Evolutionary conservation across 192 early-diverging fungal species (phyloP), one percentile per base, ranked within the genome.

Genomic region (Chytriomyces confervae): DNA sequence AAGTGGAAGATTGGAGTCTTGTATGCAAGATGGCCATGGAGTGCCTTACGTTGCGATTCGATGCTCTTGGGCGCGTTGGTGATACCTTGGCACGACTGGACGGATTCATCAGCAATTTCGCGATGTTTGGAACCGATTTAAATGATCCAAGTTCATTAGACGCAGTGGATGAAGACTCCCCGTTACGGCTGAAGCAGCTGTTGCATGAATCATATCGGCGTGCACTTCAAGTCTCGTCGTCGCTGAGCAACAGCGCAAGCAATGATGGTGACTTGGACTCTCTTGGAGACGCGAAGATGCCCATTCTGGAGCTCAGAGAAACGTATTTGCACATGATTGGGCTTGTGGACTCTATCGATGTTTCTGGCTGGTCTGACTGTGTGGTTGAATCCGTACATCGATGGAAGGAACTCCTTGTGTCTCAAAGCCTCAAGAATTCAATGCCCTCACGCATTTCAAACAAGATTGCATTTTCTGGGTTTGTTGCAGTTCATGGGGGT

Each of bases 11-110:
- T 43, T 78, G 76, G 82, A 20, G 20, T 0, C 62, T 83, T 43
- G 78, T 83, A 3, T 79, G 66, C 44, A 72, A 79, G 20, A 62
- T 83, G 62, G 63, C 72, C 4, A 65, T 83, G 29, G 82, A 83
- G 50, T 70, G 76, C 63, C 44, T 80, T n/a, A 43, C 64, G 24
- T 45, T 27, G 2, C 67, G 71, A 7, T 61, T 67, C 51, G 64
- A 83, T 23, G 48, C 69, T 29, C 44, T 83, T 5, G 44, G 43
- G 47, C 64, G 53, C 47, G 63, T 80, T 7, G 76, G 76, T 16
- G 44, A 36, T 61, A 43, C 76, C 6, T 53, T 77, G 10, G 76
- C 67, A n/a, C 29, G 50, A 23, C 45, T 77, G 51, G 66, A 77
- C 23, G 27, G 6, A 51, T 61, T 67, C 46, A 43, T 77, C 11